Evolutionary conservation across 192 early-diverging fungal genomes (phyloP).

Genomic region (Funneliformis geosporum): DNA sequence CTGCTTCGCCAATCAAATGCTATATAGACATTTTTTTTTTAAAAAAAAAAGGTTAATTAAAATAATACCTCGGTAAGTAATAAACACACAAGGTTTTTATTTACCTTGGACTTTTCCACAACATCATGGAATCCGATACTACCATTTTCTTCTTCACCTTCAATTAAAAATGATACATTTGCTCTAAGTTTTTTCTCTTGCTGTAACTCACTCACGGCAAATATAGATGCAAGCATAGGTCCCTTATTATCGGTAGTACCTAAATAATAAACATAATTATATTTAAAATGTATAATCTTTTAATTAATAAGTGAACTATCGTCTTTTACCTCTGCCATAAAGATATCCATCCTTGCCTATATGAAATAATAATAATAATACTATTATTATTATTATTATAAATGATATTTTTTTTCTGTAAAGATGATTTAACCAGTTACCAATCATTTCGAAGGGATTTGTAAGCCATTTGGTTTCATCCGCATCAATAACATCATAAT

Average conservation of each 20-base stretch:
- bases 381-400: neutral
- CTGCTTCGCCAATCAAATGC: constrained; percentile 52
- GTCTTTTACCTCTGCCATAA: constrained; percentile 62
- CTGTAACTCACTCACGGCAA: constrained; percentile 68
- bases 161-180: constrained; percentile 74
- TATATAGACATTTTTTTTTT: neutral
- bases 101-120: constrained; percentile 53
- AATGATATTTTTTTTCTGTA: no score
- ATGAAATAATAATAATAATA: neutral
- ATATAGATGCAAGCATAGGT: constrained; percentile 70
- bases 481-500: constrained; percentile 81
- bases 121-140: constrained; percentile 68
- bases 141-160: constrained; percentile 80
- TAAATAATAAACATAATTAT: neutral
- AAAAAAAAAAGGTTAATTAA: neutral
- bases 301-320: neutral
- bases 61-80: neutral
- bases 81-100: neutral
- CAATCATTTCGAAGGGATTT: constrained; percentile 65
- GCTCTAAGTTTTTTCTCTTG: constrained; percentile 57
- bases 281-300: neutral
- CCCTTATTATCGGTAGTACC: constrained; percentile 79
- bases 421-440: constrained; percentile 29
- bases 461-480: constrained; percentile 65
- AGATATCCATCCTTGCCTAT: constrained; percentile 68